Percentiles rank a stretch among this genome's conserved stretches.
These are phyloP conservation scores for Platismatia glauca DNA, from an alignment of 495 filamentous ascomycete genomes.

Conservation along the genomic window DNA sequence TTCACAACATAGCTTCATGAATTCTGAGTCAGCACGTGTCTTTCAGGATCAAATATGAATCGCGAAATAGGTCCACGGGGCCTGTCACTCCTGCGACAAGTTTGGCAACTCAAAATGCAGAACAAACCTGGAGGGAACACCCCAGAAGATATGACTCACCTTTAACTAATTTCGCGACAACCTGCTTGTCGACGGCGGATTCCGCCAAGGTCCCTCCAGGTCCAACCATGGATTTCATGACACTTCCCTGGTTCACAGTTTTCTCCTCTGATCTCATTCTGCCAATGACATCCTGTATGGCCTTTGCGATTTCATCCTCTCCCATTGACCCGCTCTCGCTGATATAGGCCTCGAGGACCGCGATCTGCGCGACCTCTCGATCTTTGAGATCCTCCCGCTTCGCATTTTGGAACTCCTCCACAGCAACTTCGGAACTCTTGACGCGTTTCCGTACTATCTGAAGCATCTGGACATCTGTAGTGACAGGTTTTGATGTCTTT, in stretches of 20 bases:
- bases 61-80: no score
- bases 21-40: no score
- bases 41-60: no score
- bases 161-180: slow-evolving; percentile 38
- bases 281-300: slow-evolving; percentile 37
- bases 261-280: slow-evolving; percentile 35
- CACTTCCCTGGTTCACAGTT: slow-evolving; percentile 36
- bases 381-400: slow-evolving; percentile 47
- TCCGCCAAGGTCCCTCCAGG: slow-evolving; percentile 42
- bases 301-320: slow-evolving; percentile 40
- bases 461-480: slow-evolving; percentile 50
- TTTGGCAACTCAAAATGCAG: background rate
- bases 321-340: slow-evolving; percentile 42
- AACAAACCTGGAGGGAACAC: no score
- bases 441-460: slow-evolving; percentile 49
- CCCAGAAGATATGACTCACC: slow-evolving; percentile 12
- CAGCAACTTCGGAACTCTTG: slow-evolving; percentile 40
- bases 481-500: slow-evolving; percentile 50
- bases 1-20: no score
- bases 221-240: slow-evolving; percentile 43
- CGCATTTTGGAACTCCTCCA: slow-evolving; percentile 42
- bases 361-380: slow-evolving; percentile 47
- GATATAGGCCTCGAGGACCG: slow-evolving; percentile 50
- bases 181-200: slow-evolving; percentile 43
- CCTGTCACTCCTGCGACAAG: background rate